Conservation (phyloP, 1,139 yeast genomes). For the Debaryomyces coudertii region DNA sequence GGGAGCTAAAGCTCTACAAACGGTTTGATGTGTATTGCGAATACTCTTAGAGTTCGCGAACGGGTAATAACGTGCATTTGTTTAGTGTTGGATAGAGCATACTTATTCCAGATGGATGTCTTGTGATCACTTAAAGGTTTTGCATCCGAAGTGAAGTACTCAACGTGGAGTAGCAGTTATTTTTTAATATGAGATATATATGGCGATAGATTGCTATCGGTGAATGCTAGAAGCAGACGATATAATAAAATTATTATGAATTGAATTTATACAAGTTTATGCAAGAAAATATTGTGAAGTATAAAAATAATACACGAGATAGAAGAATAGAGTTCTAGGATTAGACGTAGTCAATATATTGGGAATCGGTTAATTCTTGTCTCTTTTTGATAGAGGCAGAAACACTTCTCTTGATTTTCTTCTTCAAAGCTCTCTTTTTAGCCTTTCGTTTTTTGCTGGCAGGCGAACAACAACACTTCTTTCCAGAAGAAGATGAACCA, state of each 20-base stretch:
- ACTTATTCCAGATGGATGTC: too few relatives aligned
- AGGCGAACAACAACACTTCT: constrained; percentile 16
- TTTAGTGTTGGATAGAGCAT: too few relatives aligned
- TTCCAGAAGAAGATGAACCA: constrained; percentile 17
- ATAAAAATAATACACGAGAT: neutral
- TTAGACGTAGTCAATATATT: neutral
- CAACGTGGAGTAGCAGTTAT: too few relatives aligned
- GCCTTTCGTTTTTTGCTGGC: constrained; percentile 15
- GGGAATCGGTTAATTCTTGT: constrained; percentile 7
- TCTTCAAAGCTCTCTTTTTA: constrained; percentile 25
- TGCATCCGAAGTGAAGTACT: too few relatives aligned
- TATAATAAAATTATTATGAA: neutral
- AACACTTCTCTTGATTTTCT: constrained; percentile 21
- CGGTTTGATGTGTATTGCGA: neutral
- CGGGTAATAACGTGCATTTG: too few relatives aligned
- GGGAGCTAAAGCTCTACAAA: neutral
- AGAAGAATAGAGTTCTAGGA: neutral
- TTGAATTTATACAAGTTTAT: constrained; percentile 3
- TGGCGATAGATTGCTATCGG: too few relatives aligned
- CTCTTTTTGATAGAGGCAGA: constrained; percentile 15
- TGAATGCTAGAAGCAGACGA: neutral
- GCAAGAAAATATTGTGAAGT: neutral
- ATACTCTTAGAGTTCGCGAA: too few relatives aligned
- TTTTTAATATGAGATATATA: too few relatives aligned
- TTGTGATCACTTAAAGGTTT: too few relatives aligned